phyloP scores from a whole-genome alignment of 148 eudicot species.

The Polygonum maritimum region DNA sequence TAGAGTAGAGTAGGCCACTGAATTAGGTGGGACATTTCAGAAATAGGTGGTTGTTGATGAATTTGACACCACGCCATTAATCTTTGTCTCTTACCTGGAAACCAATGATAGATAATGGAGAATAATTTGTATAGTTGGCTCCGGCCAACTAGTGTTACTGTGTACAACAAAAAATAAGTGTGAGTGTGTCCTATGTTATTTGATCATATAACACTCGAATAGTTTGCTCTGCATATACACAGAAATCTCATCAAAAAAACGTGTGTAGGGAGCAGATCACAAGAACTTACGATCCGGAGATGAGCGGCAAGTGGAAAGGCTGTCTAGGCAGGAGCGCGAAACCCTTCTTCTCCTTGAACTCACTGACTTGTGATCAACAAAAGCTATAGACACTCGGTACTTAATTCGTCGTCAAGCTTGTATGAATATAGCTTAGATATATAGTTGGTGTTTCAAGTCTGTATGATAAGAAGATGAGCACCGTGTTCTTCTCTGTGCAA shows the following conservation, averaged over 20 bases:
- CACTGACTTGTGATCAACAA: conserved; percentile 17
- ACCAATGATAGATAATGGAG: no score
- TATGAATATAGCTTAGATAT: background rate
- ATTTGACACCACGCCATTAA: background rate
- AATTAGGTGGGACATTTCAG: background rate
- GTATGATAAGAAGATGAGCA: no score
- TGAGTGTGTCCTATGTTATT: no score
- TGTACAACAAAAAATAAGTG: no score
- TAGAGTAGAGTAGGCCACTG: background rate
- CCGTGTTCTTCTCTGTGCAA: no score
- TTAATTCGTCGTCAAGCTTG: background rate
- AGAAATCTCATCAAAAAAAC: background rate
- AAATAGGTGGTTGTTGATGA: background rate
- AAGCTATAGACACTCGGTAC: no score
- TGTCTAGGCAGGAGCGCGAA: conserved; percentile 20
- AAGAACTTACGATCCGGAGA: conserved; percentile 31
- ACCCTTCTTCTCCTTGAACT: conserved; percentile 33
- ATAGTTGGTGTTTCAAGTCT: background rate
- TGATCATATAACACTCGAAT: no score
- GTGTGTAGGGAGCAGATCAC: conserved; percentile 22
- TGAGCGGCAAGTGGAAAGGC: conserved; percentile 27
- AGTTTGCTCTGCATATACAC: background rate
- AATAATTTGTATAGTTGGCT: no score
- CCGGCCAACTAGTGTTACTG: no score
- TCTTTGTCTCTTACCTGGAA: no score